Base-by-base conservation (phyloP, 1,284 basidiomycete genomes). In the Laetiporus sulphureus region DNA sequence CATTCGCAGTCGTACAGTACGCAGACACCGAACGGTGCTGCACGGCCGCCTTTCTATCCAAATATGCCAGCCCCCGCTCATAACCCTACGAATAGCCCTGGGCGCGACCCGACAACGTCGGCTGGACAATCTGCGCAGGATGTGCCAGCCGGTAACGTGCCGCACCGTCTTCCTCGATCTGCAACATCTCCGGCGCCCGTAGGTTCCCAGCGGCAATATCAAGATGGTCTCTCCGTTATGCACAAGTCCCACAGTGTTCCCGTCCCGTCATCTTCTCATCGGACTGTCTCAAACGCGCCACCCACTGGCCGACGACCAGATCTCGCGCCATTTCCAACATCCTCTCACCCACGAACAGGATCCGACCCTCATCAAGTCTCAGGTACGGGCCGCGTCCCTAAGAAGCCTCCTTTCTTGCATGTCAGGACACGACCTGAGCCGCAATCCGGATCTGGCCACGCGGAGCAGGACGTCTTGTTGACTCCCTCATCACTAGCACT, bases 401-500 rank as follows among this genome's bases (percentile, higher is more conserved):
- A 36, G 3, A 15, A 27, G 18, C 39, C 51, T 27, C 34, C 48
- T 21, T 40, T 50, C n/a, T 48, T 49, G 11, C 51, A 54, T 39
- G 46, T 39, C 3, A 54, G 55, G 12, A 51, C 50, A 6, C 54
- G 52, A 19, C 46, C 47, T 2, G 49, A 48, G 27, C 29, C 53
- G 1, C 52, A 47, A 34, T 34, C 41, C 1, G 42, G 40, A 20
- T 38, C 53, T 3, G 38, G 50, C 8, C 35, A 51, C 19, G 35
- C 51, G 2, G 58, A 58, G 15, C 46, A 42, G 16, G 55, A 60
- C 22, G 49, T 55, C 19, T 49, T 62, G 18, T 50, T 52, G 39
- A 60, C 60, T 12, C 59, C 60, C 3, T 61, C 59, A 3, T 61
- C 60, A 3, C 45, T 60, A 12, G 57, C 58, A 5, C 58, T 56